phyloP scores from a whole-genome alignment of 2,329 filamentous ascomycete genomes.

The Alternaria dauci region DNA sequence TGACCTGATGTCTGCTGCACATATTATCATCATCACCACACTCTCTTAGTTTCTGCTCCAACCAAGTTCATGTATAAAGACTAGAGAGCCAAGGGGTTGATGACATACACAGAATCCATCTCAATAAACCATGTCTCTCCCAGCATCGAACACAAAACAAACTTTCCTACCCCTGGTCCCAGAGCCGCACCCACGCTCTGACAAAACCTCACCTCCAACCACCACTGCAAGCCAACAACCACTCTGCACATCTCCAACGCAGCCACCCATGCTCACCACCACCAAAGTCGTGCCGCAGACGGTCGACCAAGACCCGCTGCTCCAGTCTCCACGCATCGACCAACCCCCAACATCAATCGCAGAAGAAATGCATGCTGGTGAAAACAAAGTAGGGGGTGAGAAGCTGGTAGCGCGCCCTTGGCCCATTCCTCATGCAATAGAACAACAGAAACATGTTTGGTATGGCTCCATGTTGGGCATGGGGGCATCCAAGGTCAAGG shows the following conservation, averaged over 20 bases:
- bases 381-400: not conserved
- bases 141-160: not conserved
- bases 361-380: not conserved
- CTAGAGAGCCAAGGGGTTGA: not conserved
- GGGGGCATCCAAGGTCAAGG: not conserved
- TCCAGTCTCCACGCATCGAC: not conserved
- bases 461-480: slow-evolving; percentile 1
- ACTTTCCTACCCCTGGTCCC: not conserved
- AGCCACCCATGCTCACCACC: not conserved
- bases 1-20: not conserved
- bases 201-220: not conserved
- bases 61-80: not conserved
- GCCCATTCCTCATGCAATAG: slow-evolving; percentile 1
- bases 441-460: slow-evolving; percentile 8
- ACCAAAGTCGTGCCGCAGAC: not conserved
- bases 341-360: not conserved
- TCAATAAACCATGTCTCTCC: not conserved
- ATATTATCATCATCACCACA: not conserved
- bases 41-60: not conserved
- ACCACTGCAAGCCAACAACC: not conserved
- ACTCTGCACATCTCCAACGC: not conserved
- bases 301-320: not conserved
- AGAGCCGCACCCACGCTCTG: not conserved
- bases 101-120: not conserved
- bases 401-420: not conserved